These are phyloP conservation scores for Talaromyces trachyspermus DNA, from an alignment of 495 filamentous ascomycete genomes.

Conservation along the genomic window DNA sequence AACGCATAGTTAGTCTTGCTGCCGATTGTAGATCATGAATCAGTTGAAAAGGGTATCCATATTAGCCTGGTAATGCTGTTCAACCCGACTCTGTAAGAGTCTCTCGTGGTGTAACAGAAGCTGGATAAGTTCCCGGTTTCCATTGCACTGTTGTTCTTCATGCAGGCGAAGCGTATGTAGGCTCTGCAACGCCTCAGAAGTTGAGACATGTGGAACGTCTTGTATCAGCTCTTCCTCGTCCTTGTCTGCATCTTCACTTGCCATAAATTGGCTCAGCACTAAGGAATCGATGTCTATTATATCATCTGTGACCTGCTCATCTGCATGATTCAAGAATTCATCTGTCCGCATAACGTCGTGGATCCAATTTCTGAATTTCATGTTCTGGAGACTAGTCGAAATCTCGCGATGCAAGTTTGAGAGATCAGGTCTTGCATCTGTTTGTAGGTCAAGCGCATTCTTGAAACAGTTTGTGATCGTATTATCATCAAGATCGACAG, in stretches of 20 bases:
- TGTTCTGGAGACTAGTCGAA: background rate
- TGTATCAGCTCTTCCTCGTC: slow-evolving; percentile 7
- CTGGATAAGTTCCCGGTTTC: slow-evolving; percentile 8
- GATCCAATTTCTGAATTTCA: slow-evolving; percentile 1
- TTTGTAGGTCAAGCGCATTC: slow-evolving; percentile 8
- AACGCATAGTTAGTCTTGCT: no score
- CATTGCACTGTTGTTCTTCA: slow-evolving; percentile 13
- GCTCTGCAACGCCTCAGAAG: slow-evolving; percentile 10
- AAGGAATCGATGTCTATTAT: slow-evolving; percentile 3
- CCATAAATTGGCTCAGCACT: slow-evolving; percentile 7
- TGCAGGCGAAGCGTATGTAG: slow-evolving; percentile 8
- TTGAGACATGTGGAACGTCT: background rate
- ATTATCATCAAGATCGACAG: slow-evolving; percentile 1
- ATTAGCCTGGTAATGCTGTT: background rate
- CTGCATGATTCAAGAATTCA: slow-evolving; percentile 9
- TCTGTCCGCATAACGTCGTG: slow-evolving; percentile 8
- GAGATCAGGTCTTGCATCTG: background rate
- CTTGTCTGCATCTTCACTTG: slow-evolving; percentile 13
- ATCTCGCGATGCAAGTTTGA: slow-evolving; percentile 1
- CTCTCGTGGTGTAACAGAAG: slow-evolving; percentile 11
- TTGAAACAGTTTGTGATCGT: slow-evolving; percentile 16
- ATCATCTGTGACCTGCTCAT: slow-evolving; percentile 12
- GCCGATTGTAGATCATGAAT: no score
- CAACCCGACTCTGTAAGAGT: background rate
- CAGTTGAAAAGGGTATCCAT: background rate